A percentile compares a stretch with the other conserved stretches of the same genome.
Evolutionary conservation across 2,329 filamentous ascomycete species (phyloP).

Genomic region (Pseudocercospora eumusae): DNA sequence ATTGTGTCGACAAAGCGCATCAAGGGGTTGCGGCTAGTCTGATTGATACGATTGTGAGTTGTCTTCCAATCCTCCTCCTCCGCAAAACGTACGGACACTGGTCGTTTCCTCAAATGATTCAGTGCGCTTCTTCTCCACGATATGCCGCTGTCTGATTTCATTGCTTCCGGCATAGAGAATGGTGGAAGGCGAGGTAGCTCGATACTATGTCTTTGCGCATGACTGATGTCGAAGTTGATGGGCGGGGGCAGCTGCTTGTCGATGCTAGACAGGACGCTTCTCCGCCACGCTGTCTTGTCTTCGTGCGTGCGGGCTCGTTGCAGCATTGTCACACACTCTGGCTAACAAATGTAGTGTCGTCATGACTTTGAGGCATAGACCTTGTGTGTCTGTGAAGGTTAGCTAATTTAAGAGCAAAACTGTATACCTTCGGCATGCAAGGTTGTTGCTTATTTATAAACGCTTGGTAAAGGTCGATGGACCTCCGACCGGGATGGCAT

Average conservation of each 20-base stretch:
- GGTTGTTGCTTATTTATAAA: not conserved
- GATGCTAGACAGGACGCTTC: not conserved
- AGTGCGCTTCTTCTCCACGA: constrained; percentile 1
- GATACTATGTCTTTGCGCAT: constrained; percentile 3
- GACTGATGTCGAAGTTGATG: not conserved
- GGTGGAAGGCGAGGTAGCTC: not conserved
- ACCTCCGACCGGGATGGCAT: not conserved
- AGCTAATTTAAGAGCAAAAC: too few relatives aligned
- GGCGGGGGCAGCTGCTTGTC: not conserved
- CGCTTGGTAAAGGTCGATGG: not conserved
- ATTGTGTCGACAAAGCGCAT: constrained; percentile 50
- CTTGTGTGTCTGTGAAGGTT: too few relatives aligned
- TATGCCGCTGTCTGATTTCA: not conserved
- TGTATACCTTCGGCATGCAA: too few relatives aligned
- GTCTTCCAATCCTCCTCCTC: constrained; percentile 17
- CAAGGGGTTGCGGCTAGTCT: constrained; percentile 58
- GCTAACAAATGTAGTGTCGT: not conserved
- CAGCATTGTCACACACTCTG: not conserved
- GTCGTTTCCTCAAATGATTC: not conserved
- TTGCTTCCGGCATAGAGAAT: not conserved
- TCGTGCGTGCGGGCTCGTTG: not conserved
- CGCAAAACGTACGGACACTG: not conserved
- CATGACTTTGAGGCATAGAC: not conserved
- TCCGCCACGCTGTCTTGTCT: constrained; percentile 1
- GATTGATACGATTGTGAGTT: constrained; percentile 53